These are phyloP conservation scores for Ilyonectria robusta DNA, from an alignment of 2,329 filamentous ascomycete genomes.

Conservation along the genomic window DNA sequence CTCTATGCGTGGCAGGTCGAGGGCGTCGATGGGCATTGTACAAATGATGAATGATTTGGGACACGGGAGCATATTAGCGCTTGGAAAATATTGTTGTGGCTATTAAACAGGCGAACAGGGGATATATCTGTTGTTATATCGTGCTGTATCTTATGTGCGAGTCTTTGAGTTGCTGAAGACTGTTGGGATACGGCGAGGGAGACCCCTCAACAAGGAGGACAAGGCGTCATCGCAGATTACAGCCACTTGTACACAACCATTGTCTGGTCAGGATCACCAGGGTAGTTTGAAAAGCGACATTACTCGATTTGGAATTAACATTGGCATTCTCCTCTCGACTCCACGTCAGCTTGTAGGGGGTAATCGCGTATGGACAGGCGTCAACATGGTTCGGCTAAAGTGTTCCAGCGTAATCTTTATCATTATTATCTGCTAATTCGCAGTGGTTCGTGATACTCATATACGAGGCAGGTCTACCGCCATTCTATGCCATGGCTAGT, in stretches of 20 bases:
- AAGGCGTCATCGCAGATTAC: slow-evolving; percentile 27
- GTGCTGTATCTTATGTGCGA: slow-evolving; percentile 21
- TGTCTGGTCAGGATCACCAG: slow-evolving; percentile 5
- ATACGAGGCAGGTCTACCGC: slow-evolving; percentile 14
- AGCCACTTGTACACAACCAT: slow-evolving; percentile 22
- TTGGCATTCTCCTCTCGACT: not conserved
- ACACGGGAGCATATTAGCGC: slow-evolving; percentile 40
- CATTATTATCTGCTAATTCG: slow-evolving; percentile 33
- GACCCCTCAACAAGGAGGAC: not conserved
- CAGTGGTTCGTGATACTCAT: slow-evolving; percentile 2
- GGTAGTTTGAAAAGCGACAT: slow-evolving; percentile 15
- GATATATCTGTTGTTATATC: slow-evolving; percentile 20
- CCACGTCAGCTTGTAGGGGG: not conserved
- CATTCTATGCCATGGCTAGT: slow-evolving; percentile 33
- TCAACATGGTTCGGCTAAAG: not conserved
- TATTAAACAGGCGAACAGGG: not conserved
- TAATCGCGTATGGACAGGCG: not conserved
- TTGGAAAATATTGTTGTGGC: slow-evolving; percentile 30
- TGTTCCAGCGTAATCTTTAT: slow-evolving; percentile 7
- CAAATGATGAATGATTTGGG: slow-evolving; percentile 40
- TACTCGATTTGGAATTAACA: not conserved
- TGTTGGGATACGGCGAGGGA: slow-evolving; percentile 2
- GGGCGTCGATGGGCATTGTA: slow-evolving; percentile 36
- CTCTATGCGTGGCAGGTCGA: slow-evolving; percentile 10
- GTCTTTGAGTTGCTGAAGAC: not conserved